Conservation (phyloP, 1,139 yeast genomes). For the Kodamaea sp. region DNA sequence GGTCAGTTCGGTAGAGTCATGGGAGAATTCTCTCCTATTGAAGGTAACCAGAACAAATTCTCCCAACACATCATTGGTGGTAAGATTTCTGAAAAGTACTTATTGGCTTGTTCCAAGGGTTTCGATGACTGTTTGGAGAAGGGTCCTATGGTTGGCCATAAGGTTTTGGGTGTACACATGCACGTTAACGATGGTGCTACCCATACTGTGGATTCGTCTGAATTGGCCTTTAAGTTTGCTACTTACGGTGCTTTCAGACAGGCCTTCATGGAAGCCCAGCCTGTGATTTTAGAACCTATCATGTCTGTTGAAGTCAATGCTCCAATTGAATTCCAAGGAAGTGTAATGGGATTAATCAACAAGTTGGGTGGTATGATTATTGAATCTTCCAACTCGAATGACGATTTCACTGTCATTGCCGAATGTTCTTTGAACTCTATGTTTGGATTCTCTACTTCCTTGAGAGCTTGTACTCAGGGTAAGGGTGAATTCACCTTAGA, state of each 20-base stretch:
- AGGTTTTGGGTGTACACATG: constrained; percentile 91
- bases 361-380: constrained; percentile 89
- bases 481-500: constrained; percentile 97
- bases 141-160: constrained; percentile 96
- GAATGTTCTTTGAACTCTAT: constrained; percentile 93
- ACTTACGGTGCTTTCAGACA: constrained; percentile 90
- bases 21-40: constrained; percentile 73
- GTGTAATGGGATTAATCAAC: constrained; percentile 86
- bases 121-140: constrained; percentile 93
- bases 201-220: constrained; percentile 96
- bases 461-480: constrained; percentile 98
- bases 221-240: constrained; percentile 91
- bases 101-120: constrained; percentile 93
- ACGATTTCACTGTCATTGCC: constrained; percentile 90
- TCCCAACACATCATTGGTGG: constrained; percentile 94
- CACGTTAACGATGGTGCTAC: constrained; percentile 95
- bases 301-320: constrained; percentile 93
- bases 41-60: constrained; percentile 65
- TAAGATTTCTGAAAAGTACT: constrained; percentile 91
- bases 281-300: constrained; percentile 92
- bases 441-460: constrained; percentile 94
- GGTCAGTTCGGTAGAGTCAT: constrained; percentile 98
- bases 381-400: constrained; percentile 92
- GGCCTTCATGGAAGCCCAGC: constrained; percentile 81
- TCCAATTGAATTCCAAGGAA: constrained; percentile 95